Percentiles rank a stretch among this genome's conserved stretches.
These are phyloP conservation scores for Pisolithus marmoratus DNA, from an alignment of 768 basidiomycete genomes.

Conservation along the genomic window DNA sequence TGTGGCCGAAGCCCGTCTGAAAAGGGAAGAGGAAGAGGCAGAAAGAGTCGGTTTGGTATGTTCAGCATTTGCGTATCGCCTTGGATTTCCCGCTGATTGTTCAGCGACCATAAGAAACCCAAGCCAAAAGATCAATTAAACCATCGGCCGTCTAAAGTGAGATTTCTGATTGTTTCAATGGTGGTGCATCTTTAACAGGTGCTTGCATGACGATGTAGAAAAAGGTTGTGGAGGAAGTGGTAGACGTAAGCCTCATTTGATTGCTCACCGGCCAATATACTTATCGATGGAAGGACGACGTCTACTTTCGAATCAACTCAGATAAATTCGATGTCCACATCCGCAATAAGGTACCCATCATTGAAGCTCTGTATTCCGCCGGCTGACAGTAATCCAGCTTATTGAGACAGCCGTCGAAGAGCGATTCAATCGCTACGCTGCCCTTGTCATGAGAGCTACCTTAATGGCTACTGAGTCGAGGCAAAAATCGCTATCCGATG, in stretches of 20 bases:
- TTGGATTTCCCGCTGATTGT: constrained; percentile 12
- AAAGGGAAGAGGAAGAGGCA: constrained; percentile 66
- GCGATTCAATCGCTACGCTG: constrained; percentile 74
- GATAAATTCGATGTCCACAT: constrained; percentile 83
- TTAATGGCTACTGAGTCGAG: constrained; percentile 64
- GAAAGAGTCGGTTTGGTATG: constrained; percentile 70
- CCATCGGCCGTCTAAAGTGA: constrained; percentile 52
- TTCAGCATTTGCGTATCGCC: constrained; percentile 3
- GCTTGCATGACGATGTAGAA: constrained; percentile 30
- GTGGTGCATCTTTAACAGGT: constrained; percentile 6
- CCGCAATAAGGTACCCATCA: constrained; percentile 66
- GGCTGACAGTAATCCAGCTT: constrained; percentile 43
- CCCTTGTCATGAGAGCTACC: constrained; percentile 62
- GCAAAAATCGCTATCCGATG: constrained; percentile 56
- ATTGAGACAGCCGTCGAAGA: constrained; percentile 72
- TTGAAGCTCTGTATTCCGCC: background rate
- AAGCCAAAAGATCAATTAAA: constrained; percentile 43
- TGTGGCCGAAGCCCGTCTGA: constrained; percentile 54
- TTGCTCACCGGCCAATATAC: background rate
- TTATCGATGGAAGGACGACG: constrained; percentile 44
- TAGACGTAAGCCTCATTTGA: constrained; percentile 53
- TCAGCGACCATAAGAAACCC: constrained; percentile 47
- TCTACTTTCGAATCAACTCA: constrained; percentile 85
- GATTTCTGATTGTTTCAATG: background rate
- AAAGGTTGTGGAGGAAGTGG: constrained; percentile 44